Conservation (phyloP, 805 yeast species). For the Komagataella phaffii region DNA sequence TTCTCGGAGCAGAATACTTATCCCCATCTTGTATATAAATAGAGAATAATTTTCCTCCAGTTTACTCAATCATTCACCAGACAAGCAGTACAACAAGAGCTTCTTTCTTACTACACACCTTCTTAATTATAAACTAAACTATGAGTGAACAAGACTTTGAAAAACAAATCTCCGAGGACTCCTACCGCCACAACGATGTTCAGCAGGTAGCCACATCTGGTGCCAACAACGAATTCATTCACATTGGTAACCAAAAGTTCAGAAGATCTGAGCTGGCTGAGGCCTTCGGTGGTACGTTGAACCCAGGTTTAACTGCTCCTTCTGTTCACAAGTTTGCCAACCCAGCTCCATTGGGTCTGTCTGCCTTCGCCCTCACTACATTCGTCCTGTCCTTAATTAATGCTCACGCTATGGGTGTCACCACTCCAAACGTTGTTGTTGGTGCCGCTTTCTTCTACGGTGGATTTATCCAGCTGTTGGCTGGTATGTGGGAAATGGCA, state of each 20-base stretch:
- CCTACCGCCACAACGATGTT: not conserved
- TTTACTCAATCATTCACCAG: not conserved
- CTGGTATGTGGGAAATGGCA: conserved; percentile 70
- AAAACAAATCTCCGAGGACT: not conserved
- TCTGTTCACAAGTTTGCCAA: conserved; percentile 52
- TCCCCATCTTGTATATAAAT: not conserved
- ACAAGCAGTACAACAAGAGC: not conserved
- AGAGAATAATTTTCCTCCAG: not conserved
- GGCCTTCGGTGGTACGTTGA: conserved; percentile 78
- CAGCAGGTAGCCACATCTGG: not conserved
- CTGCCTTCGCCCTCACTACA: conserved; percentile 61
- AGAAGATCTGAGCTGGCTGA: conserved; percentile 40
- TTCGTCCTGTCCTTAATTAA: conserved; percentile 53
- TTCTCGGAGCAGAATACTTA: not conserved
- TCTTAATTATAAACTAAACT: not conserved
- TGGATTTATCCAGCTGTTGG: conserved; percentile 56
- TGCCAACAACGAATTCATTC: conserved; percentile 46
- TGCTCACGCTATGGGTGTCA: conserved; percentile 55
- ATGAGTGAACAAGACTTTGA: not conserved
- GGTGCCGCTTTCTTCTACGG: conserved; percentile 63
- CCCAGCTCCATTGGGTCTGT: conserved; percentile 66
- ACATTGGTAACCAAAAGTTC: conserved; percentile 61
- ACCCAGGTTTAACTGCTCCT: conserved; percentile 49
- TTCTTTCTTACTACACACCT: not conserved
- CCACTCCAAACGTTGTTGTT: conserved; percentile 44